Evolutionary conservation across 73 alveolate genomes (phyloP).

Genomic region (Paramecium octaurelia): DNA sequence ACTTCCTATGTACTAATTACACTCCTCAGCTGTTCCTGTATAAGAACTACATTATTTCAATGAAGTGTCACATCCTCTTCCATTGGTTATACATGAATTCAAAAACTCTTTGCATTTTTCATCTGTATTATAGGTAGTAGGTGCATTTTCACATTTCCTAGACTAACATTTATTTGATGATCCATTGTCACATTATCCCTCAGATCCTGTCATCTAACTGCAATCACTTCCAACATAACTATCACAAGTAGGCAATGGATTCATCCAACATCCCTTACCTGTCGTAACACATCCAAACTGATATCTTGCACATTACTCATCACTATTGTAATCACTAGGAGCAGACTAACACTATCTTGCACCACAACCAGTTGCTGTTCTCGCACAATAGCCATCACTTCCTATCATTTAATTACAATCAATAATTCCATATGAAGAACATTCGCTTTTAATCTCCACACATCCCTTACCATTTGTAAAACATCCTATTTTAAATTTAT

Average conservation of each 20-base stretch:
- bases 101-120: neutral
- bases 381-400: neutral
- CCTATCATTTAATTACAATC: neutral
- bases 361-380: neutral
- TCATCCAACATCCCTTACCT: neutral
- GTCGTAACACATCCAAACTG: neutral
- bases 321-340: neutral
- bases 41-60: neutral
- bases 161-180: neutral
- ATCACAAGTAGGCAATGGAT: neutral
- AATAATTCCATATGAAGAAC: neutral
- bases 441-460: neutral
- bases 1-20: neutral
- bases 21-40: neutral
- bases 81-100: neutral
- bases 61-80: neutral
- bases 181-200: neutral
- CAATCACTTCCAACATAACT: neutral
- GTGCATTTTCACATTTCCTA: neutral
- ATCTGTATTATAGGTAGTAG: neutral
- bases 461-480: constrained; percentile 33
- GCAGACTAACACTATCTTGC: neutral
- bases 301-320: neutral
- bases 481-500: neutral
- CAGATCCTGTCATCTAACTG: neutral